A percentile compares a stretch with the other conserved stretches of the same genome.
These are phyloP conservation scores for Apiotrichum brassicae DNA, from an alignment of 1,284 basidiomycete species.

Conservation along the genomic window DNA sequence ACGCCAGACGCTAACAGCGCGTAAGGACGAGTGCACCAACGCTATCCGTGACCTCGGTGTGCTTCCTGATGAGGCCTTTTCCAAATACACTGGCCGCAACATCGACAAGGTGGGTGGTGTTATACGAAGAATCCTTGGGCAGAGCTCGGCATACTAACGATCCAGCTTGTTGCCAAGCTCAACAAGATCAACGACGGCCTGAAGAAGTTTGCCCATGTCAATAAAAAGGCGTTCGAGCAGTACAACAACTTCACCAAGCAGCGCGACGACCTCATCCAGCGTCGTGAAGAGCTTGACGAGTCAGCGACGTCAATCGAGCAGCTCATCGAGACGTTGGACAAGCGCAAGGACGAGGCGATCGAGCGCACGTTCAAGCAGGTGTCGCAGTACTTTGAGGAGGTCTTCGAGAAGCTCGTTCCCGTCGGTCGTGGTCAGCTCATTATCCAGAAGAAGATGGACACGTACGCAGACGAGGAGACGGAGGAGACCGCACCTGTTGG, in stretches of 20 bases:
- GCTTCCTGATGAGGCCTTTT: conserved; percentile 92
- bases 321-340: conserved; percentile 90
- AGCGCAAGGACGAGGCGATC: conserved; percentile 96
- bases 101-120: conserved; percentile 55
- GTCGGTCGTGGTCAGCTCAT: conserved; percentile 83
- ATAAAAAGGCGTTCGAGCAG: conserved; percentile 99
- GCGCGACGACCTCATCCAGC: conserved; percentile 77
- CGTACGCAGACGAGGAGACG: conserved; percentile 42
- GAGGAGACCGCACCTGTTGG: conserved; percentile 38
- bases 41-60: conserved; percentile 95
- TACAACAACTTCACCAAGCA: conserved; percentile 98
- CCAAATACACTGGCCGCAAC: conserved; percentile 80
- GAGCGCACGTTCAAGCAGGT: conserved; percentile 98
- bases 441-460: conserved; percentile 79
- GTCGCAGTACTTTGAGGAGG: conserved; percentile 90
- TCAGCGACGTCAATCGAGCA: conserved; percentile 86
- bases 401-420: conserved; percentile 96
- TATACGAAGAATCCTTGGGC: not conserved
- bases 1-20: conserved; percentile 69
- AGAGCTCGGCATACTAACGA: no score
- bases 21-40: conserved; percentile 87
- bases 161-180: conserved; percentile 83
- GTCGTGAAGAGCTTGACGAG: conserved; percentile 82
- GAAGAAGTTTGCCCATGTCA: conserved; percentile 95
- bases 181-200: conserved; percentile 85